phyloP scores from a whole-genome alignment of 208 protist species.

The Leishmania braziliensis region DNA sequence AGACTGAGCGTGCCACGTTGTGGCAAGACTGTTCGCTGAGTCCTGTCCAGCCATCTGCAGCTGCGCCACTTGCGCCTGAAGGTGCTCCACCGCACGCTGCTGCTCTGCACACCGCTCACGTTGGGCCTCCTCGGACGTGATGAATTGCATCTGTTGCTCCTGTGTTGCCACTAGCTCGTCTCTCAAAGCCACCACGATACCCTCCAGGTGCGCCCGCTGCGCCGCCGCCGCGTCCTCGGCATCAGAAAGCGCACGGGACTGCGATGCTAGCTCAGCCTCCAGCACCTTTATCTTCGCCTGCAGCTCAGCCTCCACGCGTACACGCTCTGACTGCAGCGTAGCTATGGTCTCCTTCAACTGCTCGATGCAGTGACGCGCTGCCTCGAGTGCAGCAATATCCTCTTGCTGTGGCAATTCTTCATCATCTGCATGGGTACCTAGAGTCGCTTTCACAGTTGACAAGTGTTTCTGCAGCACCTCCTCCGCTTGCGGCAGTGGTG shows the following conservation, averaged over 20 bases:
- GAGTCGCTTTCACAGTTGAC: neutral
- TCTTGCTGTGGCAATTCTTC: neutral
- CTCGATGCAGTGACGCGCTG: slow-evolving; percentile 14
- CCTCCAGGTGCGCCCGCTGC: slow-evolving; percentile 4
- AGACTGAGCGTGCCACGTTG: neutral
- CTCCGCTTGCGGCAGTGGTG: neutral
- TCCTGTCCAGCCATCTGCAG: neutral
- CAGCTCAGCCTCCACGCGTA: neutral
- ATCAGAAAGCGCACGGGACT: neutral
- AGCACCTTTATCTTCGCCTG: slow-evolving; percentile 1
- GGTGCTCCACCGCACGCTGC: slow-evolving; percentile 19
- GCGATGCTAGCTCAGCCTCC: slow-evolving; percentile 2
- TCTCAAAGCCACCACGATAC: slow-evolving; percentile 22
- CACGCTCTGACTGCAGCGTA: neutral
- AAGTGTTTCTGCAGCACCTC: neutral
- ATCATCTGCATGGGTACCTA: neutral
- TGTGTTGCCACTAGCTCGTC: slow-evolving; percentile 35
- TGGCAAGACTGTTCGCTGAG: neutral
- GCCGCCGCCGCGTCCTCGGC: neutral
- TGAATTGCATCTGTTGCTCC: slow-evolving; percentile 8
- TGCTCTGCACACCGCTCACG: slow-evolving; percentile 6
- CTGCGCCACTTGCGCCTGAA: slow-evolving; percentile 13
- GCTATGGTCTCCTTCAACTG: slow-evolving; percentile 20
- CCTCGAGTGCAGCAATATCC: slow-evolving; percentile 3
- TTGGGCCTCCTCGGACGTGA: neutral